phyloP scores from a whole-genome alignment of 2,329 filamentous ascomycete species.

The Neopestalotiopsis rosae region DNA sequence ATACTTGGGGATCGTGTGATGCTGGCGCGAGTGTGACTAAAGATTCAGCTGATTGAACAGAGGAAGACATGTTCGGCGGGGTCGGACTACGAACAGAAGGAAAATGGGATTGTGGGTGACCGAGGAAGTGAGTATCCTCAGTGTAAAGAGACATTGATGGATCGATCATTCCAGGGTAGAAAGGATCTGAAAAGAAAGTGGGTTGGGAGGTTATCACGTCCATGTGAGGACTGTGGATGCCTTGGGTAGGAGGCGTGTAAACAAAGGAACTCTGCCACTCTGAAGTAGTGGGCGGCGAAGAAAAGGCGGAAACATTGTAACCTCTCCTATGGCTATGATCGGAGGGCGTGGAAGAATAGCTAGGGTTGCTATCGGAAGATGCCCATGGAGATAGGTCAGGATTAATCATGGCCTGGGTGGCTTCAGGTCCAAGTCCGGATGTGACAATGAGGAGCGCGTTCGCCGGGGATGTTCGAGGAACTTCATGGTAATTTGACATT shows the following conservation, averaged over 20 bases:
- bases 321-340: constrained; percentile 34
- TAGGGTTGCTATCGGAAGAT: constrained; percentile 48
- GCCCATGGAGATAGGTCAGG: constrained; percentile 46
- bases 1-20: constrained; percentile 42
- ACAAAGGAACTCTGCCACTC: constrained; percentile 26
- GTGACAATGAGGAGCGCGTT: constrained; percentile 33
- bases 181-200: constrained; percentile 34
- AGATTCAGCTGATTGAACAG: constrained; percentile 53
- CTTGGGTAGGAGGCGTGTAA: constrained; percentile 23
- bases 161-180: constrained; percentile 36
- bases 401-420: constrained; percentile 33
- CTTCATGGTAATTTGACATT: constrained; percentile 20
- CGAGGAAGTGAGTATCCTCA: constrained; percentile 37
- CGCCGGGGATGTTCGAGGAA: constrained; percentile 36
- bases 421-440: constrained; percentile 37
- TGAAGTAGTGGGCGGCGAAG: constrained; percentile 28
- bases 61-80: constrained; percentile 48
- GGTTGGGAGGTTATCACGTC: constrained; percentile 33
- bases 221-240: constrained; percentile 29
- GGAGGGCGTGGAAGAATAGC: constrained; percentile 50
- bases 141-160: constrained; percentile 44
- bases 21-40: constrained; percentile 51
- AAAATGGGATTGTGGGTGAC: constrained; percentile 42
- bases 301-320: constrained; percentile 22
- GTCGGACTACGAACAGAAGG: constrained; percentile 56